Percentiles rank a stretch among this genome's conserved stretches.
These are phyloP conservation scores for Plectranthus barbatus DNA, from an alignment of 257 asterid genomes.

Conservation along the genomic window DNA sequence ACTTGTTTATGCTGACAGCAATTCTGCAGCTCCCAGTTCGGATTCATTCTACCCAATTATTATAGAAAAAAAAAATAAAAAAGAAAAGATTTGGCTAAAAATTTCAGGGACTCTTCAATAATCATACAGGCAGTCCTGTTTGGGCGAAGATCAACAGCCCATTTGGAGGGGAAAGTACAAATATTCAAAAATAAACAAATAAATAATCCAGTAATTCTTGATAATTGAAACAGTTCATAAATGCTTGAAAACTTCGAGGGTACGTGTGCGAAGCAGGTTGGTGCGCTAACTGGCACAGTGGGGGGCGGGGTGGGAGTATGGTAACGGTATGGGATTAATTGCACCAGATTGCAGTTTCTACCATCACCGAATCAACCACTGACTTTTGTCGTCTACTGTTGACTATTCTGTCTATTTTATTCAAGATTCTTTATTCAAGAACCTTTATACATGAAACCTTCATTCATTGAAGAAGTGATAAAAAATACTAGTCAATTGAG, in stretches of 20 bases:
- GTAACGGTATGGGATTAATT: constrained; percentile 4
- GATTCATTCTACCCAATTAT: constrained; percentile 30
- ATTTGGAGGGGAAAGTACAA: not conserved
- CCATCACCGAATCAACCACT: not conserved
- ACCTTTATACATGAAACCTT: too few relatives aligned
- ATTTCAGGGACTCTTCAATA: constrained; percentile 3
- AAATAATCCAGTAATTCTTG: too few relatives aligned
- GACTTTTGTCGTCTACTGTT: constrained; percentile 17
- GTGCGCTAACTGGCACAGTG: not conserved
- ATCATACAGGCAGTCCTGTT: not conserved
- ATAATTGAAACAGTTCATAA: not conserved
- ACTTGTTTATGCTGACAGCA: constrained; percentile 68
- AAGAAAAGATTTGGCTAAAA: not conserved
- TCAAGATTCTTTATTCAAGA: too few relatives aligned
- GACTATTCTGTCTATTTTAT: not conserved
- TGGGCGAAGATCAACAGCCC: constrained; percentile 7
- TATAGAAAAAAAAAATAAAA: not conserved
- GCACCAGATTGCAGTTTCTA: constrained; percentile 15
- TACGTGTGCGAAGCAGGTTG: not conserved
- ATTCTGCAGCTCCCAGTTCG: constrained; percentile 72
- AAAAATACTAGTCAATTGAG: too few relatives aligned
- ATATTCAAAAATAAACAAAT: not conserved
- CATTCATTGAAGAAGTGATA: too few relatives aligned
- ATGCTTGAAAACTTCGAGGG: constrained; percentile 4
- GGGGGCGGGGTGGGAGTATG: constrained; percentile 7